Conservation (phyloP, 2,329 filamentous ascomycete genomes). For the Pochonia chlamydosporia region DNA sequence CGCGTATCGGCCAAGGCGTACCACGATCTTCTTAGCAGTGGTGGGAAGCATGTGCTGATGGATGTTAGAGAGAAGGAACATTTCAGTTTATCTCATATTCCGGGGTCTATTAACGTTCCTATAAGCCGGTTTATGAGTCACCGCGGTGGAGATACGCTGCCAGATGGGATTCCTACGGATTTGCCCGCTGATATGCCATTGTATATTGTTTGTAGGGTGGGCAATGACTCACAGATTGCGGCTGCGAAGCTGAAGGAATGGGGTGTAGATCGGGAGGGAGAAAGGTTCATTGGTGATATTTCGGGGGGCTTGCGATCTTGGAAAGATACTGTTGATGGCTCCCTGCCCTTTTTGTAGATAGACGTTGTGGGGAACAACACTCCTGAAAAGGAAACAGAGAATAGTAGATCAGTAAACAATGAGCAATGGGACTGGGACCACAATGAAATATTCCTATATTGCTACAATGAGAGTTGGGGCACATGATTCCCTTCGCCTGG, state of each 20-base stretch:
- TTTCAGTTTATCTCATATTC: conserved; percentile 72
- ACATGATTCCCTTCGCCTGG: not conserved
- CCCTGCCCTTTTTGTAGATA: conserved; percentile 44
- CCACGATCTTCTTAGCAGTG: conserved; percentile 18
- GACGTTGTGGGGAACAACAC: not conserved
- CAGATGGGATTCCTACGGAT: conserved; percentile 32
- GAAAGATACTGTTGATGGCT: conserved; percentile 60
- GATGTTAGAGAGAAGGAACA: conserved; percentile 84
- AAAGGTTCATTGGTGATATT: conserved; percentile 63
- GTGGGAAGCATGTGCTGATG: conserved; percentile 52
- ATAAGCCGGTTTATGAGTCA: conserved; percentile 51
- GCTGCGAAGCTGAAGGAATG: conserved; percentile 59
- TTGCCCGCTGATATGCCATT: conserved; percentile 46
- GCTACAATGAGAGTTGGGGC: conserved; percentile 9
- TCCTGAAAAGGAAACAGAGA: conserved; percentile 4
- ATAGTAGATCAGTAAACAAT: not conserved
- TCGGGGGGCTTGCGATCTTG: conserved; percentile 67
- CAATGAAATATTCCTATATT: conserved; percentile 5
- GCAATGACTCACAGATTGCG: conserved; percentile 73
- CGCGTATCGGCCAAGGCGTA: conserved; percentile 64
- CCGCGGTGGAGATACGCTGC: conserved; percentile 19
- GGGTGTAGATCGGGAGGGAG: conserved; percentile 44
- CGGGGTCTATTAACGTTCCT: conserved; percentile 68
- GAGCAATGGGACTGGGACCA: too few relatives aligned
- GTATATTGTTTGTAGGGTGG: conserved; percentile 67